Evolutionary conservation across 345 rosid genomes (phyloP), one percentile per base, ranked within the genome.

Genomic region (Eucalyptus sp.): DNA sequence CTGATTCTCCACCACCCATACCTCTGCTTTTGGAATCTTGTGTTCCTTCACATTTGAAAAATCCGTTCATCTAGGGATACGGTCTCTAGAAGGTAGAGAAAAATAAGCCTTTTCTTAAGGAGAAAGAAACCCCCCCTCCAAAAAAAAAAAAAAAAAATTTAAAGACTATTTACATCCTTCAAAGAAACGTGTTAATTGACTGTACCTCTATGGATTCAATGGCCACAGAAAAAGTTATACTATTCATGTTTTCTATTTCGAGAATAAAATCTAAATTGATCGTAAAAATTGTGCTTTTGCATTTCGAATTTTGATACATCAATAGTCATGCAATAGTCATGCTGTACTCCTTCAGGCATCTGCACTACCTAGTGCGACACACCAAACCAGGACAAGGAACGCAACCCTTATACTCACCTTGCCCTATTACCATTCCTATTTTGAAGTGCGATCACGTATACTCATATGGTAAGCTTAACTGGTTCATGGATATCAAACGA

Each of bases 341-440:
- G 13, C 13, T 76, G 5, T 9, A 41, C 29, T 76, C 15, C 14
- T 4, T 10, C 0, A 3, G 46, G 7, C 24, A 37, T 18, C 29
- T 10, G 1, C 29, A 11, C 48, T 6, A 11, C 29, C 46, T 10
- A 6, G 2, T 71, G 27, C 3, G 3, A 37, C 24, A 8, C 43
- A 31, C 20, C 10, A 4, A 0, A 13, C 1, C 0, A 3, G 7
- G 79, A 66, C 10, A 14, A 16, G 76, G 80, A 17, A 8, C 20
- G 48, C 25, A 10, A 76, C 48, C 8, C 83, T 12, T 20, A 0
- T 76, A 37, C 27, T 20, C 4, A 1, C 83, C 48, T 1, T 37
- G 46, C 27, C 27, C 83, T 24, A 37, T 18, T 20, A 18, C 27
- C 13, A 37, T 76, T 76, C 1, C 83, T 10, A 10, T 11, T 76